Base-by-base conservation (phyloP, 176 grass and related monocot species). In the Melocanna baccifera region DNA sequence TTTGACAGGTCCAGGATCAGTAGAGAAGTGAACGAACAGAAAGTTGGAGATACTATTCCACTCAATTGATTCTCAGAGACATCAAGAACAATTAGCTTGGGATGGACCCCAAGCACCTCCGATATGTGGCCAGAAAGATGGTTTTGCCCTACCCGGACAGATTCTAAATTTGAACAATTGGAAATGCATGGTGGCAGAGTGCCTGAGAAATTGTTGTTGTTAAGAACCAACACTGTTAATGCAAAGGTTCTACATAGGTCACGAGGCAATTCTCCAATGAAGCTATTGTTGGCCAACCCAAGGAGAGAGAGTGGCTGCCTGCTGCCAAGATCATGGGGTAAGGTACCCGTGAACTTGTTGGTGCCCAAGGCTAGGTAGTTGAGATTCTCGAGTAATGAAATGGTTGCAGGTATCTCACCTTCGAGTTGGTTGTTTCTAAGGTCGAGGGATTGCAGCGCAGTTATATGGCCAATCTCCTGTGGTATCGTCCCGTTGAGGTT, bases 211-310 rank as follows among this genome's bases (percentile, higher is more conserved):
- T 32, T 77, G 50, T 86, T 89, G 48, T 81, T 30, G 53, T 71
- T 58, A 5, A 52, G 22, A 77, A 8, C 19, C 4, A 20, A 80
- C 22, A 0, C 5, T 7, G 9, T 6, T 6, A 62, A 69, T 48
- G 5, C 2, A 34, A 67, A 74, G 3, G 46, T 71, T 28, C 1
- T 76, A 30, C 88, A 81, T 63, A 85, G 52, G 52, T 20, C 32
- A 46, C 29, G 59, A 30, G 83, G 77, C 29, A 86, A n/a, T 18
- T 47, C 47, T 29, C 83, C 88, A 5, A 42, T 40, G 22, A 89
- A 76, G 40, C 51, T 75, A 64, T 89, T 89, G 53, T 86, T 81
- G 12, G 88, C 52, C 8, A 89, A 62, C 30, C 55, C 42, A 56
- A 86, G 34, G 12, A 3, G 22, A 1, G 0, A 2, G 1, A 90